These are phyloP conservation scores for Taiozyma sp. DNA, from an alignment of 1,139 yeast genomes.

Conservation along the genomic window DNA sequence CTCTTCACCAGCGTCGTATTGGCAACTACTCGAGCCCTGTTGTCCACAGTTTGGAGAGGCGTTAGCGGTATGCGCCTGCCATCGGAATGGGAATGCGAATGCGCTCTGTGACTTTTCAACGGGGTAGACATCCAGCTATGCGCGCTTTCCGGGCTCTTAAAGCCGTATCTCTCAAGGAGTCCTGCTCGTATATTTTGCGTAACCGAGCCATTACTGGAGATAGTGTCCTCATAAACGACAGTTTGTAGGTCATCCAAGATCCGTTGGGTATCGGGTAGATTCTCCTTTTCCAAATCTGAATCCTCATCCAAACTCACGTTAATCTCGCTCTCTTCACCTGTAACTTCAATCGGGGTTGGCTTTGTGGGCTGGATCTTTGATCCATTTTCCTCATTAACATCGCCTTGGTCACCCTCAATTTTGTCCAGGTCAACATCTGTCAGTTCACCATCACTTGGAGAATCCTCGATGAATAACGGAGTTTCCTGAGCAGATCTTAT, in stretches of 20 bases:
- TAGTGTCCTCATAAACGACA: background rate
- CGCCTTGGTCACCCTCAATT: background rate
- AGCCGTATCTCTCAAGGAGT: slow-evolving; percentile 14
- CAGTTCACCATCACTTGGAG: slow-evolving; percentile 22
- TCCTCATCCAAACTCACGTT: background rate
- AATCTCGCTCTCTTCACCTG: background rate
- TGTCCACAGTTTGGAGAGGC: slow-evolving; percentile 1
- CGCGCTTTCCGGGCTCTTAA: background rate
- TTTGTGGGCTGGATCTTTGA: background rate
- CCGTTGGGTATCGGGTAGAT: background rate
- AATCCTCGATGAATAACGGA: background rate
- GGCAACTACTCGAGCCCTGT: slow-evolving; percentile 1
- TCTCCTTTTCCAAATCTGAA: background rate
- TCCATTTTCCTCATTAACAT: background rate
- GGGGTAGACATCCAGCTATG: background rate
- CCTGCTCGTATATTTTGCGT: slow-evolving; percentile 4
- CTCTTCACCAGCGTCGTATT: background rate
- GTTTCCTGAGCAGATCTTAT: background rate
- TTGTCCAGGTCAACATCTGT: slow-evolving; percentile 28
- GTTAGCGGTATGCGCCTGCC: background rate
- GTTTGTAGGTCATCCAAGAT: background rate
- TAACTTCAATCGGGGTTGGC: background rate
- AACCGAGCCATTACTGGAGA: background rate
- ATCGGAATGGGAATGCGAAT: too few relatives aligned
- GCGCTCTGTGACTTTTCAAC: background rate